These are phyloP conservation scores for Candida cerambycidarum DNA, from an alignment of 805 yeast genomes.

Conservation along the genomic window DNA sequence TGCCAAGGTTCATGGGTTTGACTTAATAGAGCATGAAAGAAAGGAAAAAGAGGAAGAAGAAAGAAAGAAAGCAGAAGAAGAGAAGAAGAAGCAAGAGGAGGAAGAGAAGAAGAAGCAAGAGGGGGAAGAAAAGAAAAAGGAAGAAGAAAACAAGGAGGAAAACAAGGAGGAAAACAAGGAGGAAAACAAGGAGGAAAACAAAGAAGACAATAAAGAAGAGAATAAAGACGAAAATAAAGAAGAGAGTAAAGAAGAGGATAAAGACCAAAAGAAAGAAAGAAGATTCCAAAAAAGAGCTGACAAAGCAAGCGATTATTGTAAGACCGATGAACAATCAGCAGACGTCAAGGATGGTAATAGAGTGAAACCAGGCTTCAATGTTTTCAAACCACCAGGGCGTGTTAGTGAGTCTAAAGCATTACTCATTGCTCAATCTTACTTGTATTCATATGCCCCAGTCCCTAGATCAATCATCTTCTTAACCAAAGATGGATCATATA, in stretches of 20 bases:
- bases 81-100: slow-evolving; percentile 9
- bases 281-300: slow-evolving; percentile 3
- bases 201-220: slow-evolving; percentile 14
- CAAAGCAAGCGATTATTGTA: slow-evolving; percentile 21
- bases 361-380: slow-evolving; percentile 38
- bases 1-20: slow-evolving; percentile 7
- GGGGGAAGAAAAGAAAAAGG: slow-evolving; percentile 9
- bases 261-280: slow-evolving; percentile 12
- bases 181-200: slow-evolving; percentile 13
- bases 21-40: slow-evolving; percentile 7
- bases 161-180: no score
- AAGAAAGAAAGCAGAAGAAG: slow-evolving; percentile 12
- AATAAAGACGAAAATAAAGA: slow-evolving; percentile 3
- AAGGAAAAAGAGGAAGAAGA: slow-evolving; percentile 11
- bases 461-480: slow-evolving; percentile 39
- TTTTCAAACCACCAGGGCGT: slow-evolving; percentile 30
- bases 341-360: slow-evolving; percentile 20
- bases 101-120: slow-evolving; percentile 10
- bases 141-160: slow-evolving; percentile 9
- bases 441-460: slow-evolving; percentile 41
- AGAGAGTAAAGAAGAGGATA: slow-evolving; percentile 11
- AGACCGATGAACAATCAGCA: slow-evolving; percentile 15
- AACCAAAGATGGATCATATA: slow-evolving; percentile 35
- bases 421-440: slow-evolving; percentile 38
- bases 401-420: slow-evolving; percentile 27